Evolutionary conservation across 306 rosid genomes (phyloP), one percentile per base, ranked within the genome.

Genomic region (Gillenia trifoliata): DNA sequence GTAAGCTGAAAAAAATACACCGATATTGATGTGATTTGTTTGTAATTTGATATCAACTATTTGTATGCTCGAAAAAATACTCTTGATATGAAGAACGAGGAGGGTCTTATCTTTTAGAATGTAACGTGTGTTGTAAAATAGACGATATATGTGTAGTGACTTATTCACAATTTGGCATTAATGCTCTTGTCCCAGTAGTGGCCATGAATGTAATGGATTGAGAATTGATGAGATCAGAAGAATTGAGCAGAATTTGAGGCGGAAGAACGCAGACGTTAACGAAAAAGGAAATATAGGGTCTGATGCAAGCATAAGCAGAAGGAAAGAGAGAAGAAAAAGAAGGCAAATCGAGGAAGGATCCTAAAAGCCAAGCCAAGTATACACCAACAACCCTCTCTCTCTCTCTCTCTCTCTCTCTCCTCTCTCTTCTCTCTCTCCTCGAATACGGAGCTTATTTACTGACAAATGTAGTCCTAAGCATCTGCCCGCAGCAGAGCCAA

Each of bases 151-250:
- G n/a, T n/a, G n/a, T n/a, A n/a, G n/a, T n/a, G n/a, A n/a, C n/a
- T n/a, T n/a, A n/a, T n/a, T n/a, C n/a, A n/a, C 86, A 87, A 81
- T 84, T 87, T 87, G 70, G 90, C 88, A 77, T 87, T 87, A 55
- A 84, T 82, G 80, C 77, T 87, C 86, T 79, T 87, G 85, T 79
- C 75, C 90, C 90, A 43, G 79, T 84, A 79, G 88, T 87, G 71
- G 88, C 90, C 90, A 87, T 87, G 80, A 49, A 41, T 3, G 78
- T 29, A 63, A 68, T 25, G 28, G 77, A 72, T 64, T 22, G 47
- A 67, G 61, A 17, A 72, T 56, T 8, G 47, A n/a, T n/a, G 34
- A 22, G 72, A 64, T 22, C n/a, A 52, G 36, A 64, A 40, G 34
- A 67, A 71, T 4, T 5, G 30, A 67, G 60, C 28, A 55, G 60